A percentile compares a stretch with the other conserved stretches of the same genome.
These are phyloP conservation scores for Phytophthora boehmeriae DNA, from an alignment of 352 stramenopile species.

Conservation along the genomic window DNA sequence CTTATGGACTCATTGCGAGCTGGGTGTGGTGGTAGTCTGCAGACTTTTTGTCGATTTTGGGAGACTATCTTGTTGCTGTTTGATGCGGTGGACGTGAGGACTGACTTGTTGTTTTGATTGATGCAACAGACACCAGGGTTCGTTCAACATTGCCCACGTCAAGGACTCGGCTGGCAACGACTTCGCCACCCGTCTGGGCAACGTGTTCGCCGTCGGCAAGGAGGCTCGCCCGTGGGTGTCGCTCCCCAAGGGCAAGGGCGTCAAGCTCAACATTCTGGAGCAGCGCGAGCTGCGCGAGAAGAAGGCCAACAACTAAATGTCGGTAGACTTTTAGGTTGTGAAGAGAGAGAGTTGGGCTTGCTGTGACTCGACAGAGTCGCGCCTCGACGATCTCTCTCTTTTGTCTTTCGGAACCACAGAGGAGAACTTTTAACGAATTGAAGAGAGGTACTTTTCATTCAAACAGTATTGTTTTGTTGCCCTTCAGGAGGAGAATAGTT, in stretches of 20 bases:
- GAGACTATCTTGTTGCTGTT: no score
- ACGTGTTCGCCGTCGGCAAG: constrained; percentile 98
- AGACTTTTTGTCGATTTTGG: no score
- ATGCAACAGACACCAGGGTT: constrained; percentile 94
- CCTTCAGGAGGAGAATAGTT: constrained; percentile 44
- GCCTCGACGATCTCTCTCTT: constrained; percentile 11
- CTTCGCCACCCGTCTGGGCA: constrained; percentile 97
- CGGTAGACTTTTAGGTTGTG: constrained; percentile 10
- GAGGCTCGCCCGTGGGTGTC: constrained; percentile 93
- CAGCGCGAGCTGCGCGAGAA: constrained; percentile 88
- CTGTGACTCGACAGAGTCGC: constrained; percentile 23
- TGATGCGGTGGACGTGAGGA: no score
- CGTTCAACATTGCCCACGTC: constrained; percentile 99
- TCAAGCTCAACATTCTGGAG: constrained; percentile 99
- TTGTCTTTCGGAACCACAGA: constrained; percentile 27
- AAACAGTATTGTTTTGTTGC: background rate
- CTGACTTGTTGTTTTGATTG: constrained; percentile 36
- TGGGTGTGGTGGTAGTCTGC: constrained; percentile 77
- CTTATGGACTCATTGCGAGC: constrained; percentile 87
- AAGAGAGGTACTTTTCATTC: constrained; percentile 37
- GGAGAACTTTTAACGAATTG: constrained; percentile 47
- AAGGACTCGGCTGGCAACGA: constrained; percentile 97
- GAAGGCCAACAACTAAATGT: constrained; percentile 69
- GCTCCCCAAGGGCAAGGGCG: constrained; percentile 98
- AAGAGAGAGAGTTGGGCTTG: constrained; percentile 14